A percentile compares a stretch with the other conserved stretches of the same genome.
Conservation (phyloP, 2,329 filamentous ascomycete genomes). For the Tolypocladium ovalisporum region DNA sequence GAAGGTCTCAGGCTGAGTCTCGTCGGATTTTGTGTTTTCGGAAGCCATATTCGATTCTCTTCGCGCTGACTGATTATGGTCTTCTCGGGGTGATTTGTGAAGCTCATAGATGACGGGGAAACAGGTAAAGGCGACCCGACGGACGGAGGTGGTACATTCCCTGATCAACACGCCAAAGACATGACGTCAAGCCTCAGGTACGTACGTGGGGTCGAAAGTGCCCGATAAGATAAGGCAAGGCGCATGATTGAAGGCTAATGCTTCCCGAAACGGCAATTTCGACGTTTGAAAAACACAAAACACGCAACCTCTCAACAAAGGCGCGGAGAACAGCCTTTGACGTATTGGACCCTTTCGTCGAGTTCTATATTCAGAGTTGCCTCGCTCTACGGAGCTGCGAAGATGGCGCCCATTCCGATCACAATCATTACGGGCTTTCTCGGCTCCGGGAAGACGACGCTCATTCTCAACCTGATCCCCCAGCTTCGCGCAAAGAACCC, state of each 20-base stretch:
- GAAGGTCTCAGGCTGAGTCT: slow-evolving; percentile 18
- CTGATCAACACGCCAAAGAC: neutral
- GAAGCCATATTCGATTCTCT: slow-evolving; percentile 4
- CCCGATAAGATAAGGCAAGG: slow-evolving; percentile 3
- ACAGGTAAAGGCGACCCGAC: neutral
- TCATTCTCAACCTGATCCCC: slow-evolving; percentile 87
- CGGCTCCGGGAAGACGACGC: slow-evolving; percentile 89
- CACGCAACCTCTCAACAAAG: neutral
- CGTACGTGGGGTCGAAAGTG: neutral
- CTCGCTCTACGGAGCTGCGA: neutral
- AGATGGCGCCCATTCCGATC: slow-evolving; percentile 67
- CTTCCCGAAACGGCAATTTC: neutral
- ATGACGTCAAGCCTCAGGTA: neutral
- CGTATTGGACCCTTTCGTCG: neutral
- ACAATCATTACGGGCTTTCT: slow-evolving; percentile 96
- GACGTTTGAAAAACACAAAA: neutral
- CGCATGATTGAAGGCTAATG: neutral
- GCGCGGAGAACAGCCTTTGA: neutral
- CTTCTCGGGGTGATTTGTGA: neutral
- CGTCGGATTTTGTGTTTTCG: neutral
- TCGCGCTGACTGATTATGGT: neutral
- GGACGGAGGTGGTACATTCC: neutral
- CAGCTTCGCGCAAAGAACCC: slow-evolving; percentile 68
- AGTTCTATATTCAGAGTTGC: neutral
- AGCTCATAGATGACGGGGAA: neutral